Conservation (phyloP, 345 rosid species). For the Populus ilicifolia region DNA sequence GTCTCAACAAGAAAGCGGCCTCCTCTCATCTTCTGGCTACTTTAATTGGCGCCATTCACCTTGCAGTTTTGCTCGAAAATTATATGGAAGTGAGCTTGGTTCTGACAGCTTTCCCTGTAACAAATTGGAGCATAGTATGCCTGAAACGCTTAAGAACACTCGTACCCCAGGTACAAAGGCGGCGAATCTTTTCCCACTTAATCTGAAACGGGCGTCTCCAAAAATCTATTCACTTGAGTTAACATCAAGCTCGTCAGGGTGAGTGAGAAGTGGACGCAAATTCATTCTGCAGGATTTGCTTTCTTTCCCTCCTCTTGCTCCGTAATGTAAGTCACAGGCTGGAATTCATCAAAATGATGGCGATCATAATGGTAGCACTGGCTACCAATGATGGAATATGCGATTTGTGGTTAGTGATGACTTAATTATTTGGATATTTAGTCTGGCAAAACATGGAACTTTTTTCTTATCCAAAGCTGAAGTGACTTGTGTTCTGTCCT, state of each 20-base stretch:
- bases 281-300: conserved; percentile 20
- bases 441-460: background rate
- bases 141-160: conserved; percentile 8
- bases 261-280: conserved; percentile 21
- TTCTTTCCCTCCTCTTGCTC: conserved; percentile 30
- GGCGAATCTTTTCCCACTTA: conserved; percentile 16
- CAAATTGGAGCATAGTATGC: conserved; percentile 13
- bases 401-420: background rate
- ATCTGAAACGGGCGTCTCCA: conserved; percentile 24
- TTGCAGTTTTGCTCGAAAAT: conserved; percentile 7
- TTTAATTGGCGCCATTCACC: conserved; percentile 11
- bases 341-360: conserved; percentile 6
- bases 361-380: background rate
- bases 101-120: conserved; percentile 2
- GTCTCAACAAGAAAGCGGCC: conserved; percentile 7
- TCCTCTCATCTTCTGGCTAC: conserved; percentile 15
- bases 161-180: conserved; percentile 18
- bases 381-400: background rate
- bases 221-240: conserved; percentile 16
- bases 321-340: conserved; percentile 23
- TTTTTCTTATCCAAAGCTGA: background rate
- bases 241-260: conserved; percentile 17
- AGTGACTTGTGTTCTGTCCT: background rate
- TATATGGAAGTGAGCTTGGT: background rate
- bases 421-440: background rate